Evolutionary conservation across 1,284 basidiomycete species (phyloP).

Genomic region (Irpex sp.): DNA sequence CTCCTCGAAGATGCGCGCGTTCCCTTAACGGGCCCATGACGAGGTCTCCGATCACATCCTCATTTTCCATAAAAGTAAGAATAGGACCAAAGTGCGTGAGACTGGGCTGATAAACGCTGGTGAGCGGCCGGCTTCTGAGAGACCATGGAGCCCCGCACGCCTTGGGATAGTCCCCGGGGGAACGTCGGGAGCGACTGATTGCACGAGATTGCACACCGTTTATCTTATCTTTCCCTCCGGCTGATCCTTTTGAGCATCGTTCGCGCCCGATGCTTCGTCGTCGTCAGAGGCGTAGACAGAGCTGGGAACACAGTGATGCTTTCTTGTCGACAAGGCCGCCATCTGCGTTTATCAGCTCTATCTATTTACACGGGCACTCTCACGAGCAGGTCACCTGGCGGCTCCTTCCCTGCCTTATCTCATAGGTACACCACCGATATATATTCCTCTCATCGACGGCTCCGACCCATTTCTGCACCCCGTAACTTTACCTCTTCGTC

Average conservation of each 20-base stretch:
- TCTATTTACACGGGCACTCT: neutral
- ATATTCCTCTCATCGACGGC: neutral
- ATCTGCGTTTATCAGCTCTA: neutral
- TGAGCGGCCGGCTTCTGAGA: neutral
- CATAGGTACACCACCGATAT: neutral
- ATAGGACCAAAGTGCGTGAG: neutral
- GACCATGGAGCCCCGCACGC: neutral
- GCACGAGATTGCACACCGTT: neutral
- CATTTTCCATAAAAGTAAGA: neutral
- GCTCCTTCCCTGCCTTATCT: neutral
- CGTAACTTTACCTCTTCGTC: conserved; percentile 2
- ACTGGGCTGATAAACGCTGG: neutral
- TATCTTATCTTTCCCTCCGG: neutral
- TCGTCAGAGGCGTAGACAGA: neutral
- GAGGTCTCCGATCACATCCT: neutral
- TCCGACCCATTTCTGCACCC: neutral
- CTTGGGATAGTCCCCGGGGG: no score
- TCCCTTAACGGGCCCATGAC: neutral
- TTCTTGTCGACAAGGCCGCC: neutral
- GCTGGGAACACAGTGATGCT: neutral
- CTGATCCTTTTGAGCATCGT: neutral
- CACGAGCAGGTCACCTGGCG: neutral
- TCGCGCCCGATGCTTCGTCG: neutral
- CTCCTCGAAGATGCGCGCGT: neutral
- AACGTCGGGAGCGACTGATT: no score